Conservation (phyloP, 148 eudicot species). For the Rhododendron simsii region DNA sequence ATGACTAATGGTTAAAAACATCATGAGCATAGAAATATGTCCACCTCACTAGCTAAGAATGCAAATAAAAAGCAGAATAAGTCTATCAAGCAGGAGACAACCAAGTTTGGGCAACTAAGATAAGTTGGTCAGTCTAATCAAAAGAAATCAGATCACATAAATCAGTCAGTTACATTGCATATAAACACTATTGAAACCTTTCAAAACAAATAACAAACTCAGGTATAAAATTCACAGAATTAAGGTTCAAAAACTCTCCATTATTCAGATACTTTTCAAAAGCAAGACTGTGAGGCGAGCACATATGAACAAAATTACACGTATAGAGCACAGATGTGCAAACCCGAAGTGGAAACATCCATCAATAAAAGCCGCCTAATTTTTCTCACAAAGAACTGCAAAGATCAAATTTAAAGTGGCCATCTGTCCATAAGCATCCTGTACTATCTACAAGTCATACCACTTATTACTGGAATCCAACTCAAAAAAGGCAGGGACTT, state of each 20-base stretch:
- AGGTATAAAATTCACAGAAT: neutral
- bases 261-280: neutral
- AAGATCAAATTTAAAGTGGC: neutral
- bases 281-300: neutral
- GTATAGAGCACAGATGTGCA: neutral
- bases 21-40: neutral
- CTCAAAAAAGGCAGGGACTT: slow-evolving; percentile 67
- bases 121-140: neutral
- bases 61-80: neutral
- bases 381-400: neutral
- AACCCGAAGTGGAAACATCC: neutral
- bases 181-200: neutral
- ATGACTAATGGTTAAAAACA: neutral
- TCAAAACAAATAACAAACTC: neutral
- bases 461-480: slow-evolving; percentile 80
- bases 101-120: neutral
- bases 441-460: slow-evolving; percentile 26
- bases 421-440: neutral
- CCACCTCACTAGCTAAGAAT: neutral
- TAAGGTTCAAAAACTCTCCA: neutral
- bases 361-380: neutral
- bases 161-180: neutral
- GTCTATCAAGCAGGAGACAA: neutral
- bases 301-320: neutral
- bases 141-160: neutral